A percentile compares a stretch with the other conserved stretches of the same genome.
phyloP scores from a whole-genome alignment of 202 grass and related monocot species.

The Cymbopogon flexuosus region DNA sequence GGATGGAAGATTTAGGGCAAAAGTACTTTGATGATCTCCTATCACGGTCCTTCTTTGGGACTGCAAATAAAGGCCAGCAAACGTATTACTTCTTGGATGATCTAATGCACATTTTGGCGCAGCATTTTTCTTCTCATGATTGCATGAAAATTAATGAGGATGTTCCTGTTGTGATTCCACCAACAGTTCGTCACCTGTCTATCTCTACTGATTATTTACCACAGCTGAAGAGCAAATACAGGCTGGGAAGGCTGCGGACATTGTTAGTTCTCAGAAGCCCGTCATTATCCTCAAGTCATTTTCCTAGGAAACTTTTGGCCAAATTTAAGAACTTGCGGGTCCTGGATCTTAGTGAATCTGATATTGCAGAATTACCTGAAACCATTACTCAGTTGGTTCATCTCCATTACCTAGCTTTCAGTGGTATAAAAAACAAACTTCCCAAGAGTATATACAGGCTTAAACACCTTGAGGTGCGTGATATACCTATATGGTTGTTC shows the following conservation, averaged over 20 bases:
- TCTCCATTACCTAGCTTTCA: conserved; percentile 37
- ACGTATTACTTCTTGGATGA: conserved; percentile 42
- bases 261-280: conserved; percentile 29
- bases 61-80: conserved; percentile 4
- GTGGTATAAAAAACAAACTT: conserved; percentile 1
- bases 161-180: conserved; percentile 28
- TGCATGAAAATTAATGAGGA: conserved; percentile 35
- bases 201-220: conserved; percentile 31
- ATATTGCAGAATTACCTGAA: conserved; percentile 32
- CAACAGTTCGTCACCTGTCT: conserved; percentile 46
- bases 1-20: conserved; percentile 31
- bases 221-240: conserved; percentile 27
- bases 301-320: conserved; percentile 13
- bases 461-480: conserved; percentile 34
- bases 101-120: conserved; percentile 40
- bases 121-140: conserved; percentile 33
- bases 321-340: conserved; percentile 31
- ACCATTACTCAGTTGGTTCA: conserved; percentile 29
- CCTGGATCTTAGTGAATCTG: conserved; percentile 29
- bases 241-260: conserved; percentile 9
- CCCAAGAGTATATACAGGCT: conserved; percentile 38
- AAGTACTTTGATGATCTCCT: conserved; percentile 44
- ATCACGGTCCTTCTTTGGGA: conserved; percentile 39
- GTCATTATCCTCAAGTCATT: neutral
- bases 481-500: neutral